Percentiles rank a stretch among this genome's conserved stretches.
Conservation (phyloP, 1,284 basidiomycete species). For the Apiotrichum mycotoxinovorans region DNA sequence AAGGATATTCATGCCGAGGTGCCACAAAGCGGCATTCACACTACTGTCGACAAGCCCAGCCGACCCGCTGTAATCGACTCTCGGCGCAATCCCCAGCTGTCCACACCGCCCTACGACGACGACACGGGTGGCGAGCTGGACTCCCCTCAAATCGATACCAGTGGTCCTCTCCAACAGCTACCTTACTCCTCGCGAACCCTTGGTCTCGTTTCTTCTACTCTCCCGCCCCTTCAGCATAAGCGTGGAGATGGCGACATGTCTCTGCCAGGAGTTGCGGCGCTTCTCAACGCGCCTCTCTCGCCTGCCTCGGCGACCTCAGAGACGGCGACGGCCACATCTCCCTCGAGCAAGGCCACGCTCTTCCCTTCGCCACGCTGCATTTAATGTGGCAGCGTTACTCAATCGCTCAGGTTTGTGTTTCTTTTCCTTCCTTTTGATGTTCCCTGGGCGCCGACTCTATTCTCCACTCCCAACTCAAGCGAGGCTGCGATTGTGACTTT, state of each 20-base stretch:
- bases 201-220: not conserved
- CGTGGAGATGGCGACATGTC: not conserved
- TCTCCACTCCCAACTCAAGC: too few species aligned
- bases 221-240: not conserved
- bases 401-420: too few species aligned
- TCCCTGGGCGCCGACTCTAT: too few species aligned
- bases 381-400: not conserved
- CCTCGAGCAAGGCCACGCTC: not conserved
- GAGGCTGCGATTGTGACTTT: too few species aligned
- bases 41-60: not conserved
- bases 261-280: not conserved
- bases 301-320: not conserved
- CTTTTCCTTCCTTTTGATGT: too few species aligned
- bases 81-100: not conserved
- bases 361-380: not conserved
- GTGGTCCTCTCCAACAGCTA: too few species aligned
- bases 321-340: not conserved
- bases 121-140: not conserved
- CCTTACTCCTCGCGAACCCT: too few species aligned
- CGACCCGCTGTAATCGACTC: not conserved
- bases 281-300: not conserved
- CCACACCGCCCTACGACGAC: conserved; percentile 3
- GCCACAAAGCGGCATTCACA: too few species aligned
- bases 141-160: not conserved
- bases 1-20: too few species aligned